phyloP scores from a whole-genome alignment of 805 yeast genomes.

The Candida mattraensis region DNA sequence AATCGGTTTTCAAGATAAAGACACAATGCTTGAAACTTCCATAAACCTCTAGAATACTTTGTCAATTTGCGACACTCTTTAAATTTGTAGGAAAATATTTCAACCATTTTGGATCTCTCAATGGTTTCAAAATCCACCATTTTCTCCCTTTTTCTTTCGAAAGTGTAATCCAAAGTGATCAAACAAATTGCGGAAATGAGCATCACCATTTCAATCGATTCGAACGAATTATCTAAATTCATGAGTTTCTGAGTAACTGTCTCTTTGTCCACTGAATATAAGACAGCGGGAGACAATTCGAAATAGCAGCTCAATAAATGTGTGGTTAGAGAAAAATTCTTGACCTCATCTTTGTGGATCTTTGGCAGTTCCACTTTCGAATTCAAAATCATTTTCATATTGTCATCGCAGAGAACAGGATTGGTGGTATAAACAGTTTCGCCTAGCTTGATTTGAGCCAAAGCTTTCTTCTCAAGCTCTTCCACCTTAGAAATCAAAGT shows the following conservation, averaged over 20 bases:
- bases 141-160: constrained; percentile 1
- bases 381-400: constrained; percentile 6
- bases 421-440: constrained; percentile 3
- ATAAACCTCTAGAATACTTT: constrained; percentile 13
- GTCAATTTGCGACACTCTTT: constrained; percentile 8
- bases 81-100: constrained; percentile 5
- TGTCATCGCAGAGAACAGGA: constrained; percentile 6
- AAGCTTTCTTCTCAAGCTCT: constrained; percentile 2
- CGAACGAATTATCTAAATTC: constrained; percentile 5
- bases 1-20: constrained; percentile 12
- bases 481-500: background rate
- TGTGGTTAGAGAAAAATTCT: constrained; percentile 7
- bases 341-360: constrained; percentile 4
- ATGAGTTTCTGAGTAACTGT: constrained; percentile 4
- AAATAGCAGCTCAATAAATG: constrained; percentile 10
- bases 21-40: constrained; percentile 19
- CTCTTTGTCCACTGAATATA: constrained; percentile 9
- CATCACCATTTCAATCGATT: constrained; percentile 22
- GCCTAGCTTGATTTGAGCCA: background rate
- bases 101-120: constrained; percentile 4
- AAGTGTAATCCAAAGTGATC: constrained; percentile 7
- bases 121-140: constrained; percentile 2
- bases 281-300: background rate
- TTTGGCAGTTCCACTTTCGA: constrained; percentile 16
- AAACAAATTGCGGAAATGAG: constrained; percentile 13